A percentile compares a stretch with the other conserved stretches of the same genome.
Evolutionary conservation across 2,329 filamentous ascomycete genomes (phyloP).

Genomic region (Diplocarpon mali): DNA sequence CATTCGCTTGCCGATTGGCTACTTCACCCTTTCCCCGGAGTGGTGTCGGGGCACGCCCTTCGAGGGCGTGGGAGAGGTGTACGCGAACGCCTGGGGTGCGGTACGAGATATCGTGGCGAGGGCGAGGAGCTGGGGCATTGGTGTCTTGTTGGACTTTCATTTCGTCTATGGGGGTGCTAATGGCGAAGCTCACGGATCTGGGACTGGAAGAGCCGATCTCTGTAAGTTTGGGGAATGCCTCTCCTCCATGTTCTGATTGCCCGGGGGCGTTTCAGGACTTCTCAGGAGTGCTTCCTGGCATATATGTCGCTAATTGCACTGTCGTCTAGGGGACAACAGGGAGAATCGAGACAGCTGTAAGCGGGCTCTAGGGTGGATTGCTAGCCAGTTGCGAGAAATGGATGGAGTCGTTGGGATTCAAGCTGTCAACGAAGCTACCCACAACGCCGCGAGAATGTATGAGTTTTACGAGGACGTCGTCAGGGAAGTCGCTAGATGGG

Average conservation of each 20-base stretch:
- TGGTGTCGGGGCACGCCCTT: conserved; percentile 43
- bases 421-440: conserved; percentile 44
- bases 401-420: conserved; percentile 42
- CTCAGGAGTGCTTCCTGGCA: too few species aligned
- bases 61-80: conserved; percentile 34
- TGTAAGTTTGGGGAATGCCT: conserved; percentile 25
- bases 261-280: too few species aligned
- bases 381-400: conserved; percentile 31
- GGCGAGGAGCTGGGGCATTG: conserved; percentile 37
- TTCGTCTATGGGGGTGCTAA: conserved; percentile 48
- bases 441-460: conserved; percentile 40
- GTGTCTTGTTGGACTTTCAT: conserved; percentile 47
- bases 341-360: conserved; percentile 35
- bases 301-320: too few species aligned
- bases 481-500: conserved; percentile 34
- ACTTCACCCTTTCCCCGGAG: conserved; percentile 41
- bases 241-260: too few species aligned
- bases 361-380: conserved; percentile 39
- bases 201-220: conserved; percentile 41
- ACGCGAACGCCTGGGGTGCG: conserved; percentile 40
- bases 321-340: conserved; percentile 24
- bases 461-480: conserved; percentile 45
- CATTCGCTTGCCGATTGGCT: conserved; percentile 49
- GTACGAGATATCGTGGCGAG: conserved; percentile 37
- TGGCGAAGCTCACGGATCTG: conserved; percentile 38